Base-by-base conservation (phyloP, 192 early-diverging fungal species). In the Thamnidium elegans region DNA sequence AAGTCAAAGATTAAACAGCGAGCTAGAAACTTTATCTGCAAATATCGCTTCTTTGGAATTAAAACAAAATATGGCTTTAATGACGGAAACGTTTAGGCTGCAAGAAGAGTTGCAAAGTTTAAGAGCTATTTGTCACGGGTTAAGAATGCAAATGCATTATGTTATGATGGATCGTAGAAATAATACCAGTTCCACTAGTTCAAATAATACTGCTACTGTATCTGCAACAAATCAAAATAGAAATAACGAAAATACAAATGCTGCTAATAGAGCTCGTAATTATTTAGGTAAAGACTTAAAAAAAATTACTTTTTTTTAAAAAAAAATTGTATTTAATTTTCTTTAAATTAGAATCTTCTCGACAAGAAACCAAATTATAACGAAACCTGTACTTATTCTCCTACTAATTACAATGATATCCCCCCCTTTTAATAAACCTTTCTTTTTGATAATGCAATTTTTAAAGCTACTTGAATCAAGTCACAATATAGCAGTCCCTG, bases 51-150 rank as follows among this genome's bases (percentile, higher is more conserved):
- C 85, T 15, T 55, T 89, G 20, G 89, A 89, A 53, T 56, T 86
- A n/a, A 78, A 84, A 54, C 87, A 90, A 44, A 86, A 88, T 44
- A 79, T 89, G 70, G 85, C 87, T 6, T 65, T 90, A 32, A 83
- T 89, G 81, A 79, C 79, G 11, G 87, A 89, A 58, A 87, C 78
- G 8, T 72, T 84, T 63, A 67, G 86, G 17, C 59, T 87, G 60
- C 82, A 88, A 47, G 89, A 90, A 52, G 89, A 90, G 59, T 78
- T 90, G 48, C 84, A 90, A 47, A 81, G 82, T 47, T 44, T 90
- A 31, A 62, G 83, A 26, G 82, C 84, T 3, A 62, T 87, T 19
- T 89, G 87, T 65, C 83, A 89, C 69, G 82, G 81, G 1, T 53
- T 90, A 36, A 81, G 88, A 42, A 81, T 82, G 78, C 89, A 90